Evolutionary conservation across 2,329 filamentous ascomycete genomes (phyloP).

Genomic region (Davidsoniella neocaledoniae): DNA sequence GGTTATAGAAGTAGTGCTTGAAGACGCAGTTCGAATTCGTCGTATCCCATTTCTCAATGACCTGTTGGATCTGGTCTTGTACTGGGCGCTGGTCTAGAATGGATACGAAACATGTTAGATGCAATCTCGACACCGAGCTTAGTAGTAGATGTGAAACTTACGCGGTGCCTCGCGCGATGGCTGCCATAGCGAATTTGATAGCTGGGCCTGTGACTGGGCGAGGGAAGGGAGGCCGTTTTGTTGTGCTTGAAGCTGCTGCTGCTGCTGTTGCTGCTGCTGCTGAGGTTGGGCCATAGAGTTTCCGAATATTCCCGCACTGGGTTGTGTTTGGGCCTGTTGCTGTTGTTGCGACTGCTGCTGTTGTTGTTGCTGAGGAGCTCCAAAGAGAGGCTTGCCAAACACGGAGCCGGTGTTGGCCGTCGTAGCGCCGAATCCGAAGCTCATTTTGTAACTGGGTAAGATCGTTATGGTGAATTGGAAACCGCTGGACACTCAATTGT

Average conservation of each 20-base stretch:
- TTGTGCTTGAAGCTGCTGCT: constrained; percentile 27
- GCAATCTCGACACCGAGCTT: not conserved
- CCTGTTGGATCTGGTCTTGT: constrained; percentile 53
- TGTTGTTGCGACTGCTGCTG: constrained; percentile 21
- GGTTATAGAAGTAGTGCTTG: constrained; percentile 78
- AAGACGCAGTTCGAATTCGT: constrained; percentile 52
- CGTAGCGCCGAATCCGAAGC: constrained; percentile 3
- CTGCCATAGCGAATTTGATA: constrained; percentile 36
- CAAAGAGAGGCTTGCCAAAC: constrained; percentile 15
- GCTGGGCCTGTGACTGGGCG: constrained; percentile 29
- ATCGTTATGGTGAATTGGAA: not conserved
- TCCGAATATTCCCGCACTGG: constrained; percentile 12
- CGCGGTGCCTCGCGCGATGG: constrained; percentile 33
- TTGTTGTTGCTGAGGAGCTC: constrained; percentile 17
- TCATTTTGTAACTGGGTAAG: constrained; percentile 6
- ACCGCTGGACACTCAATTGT: not conserved
- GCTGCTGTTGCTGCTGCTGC: constrained; percentile 22
- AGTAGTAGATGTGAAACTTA: constrained; percentile 18
- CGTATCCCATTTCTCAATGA: constrained; percentile 61
- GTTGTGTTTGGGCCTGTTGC: not conserved
- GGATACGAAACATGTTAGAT: not conserved
- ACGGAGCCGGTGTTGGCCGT: constrained; percentile 11
- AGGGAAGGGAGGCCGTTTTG: constrained; percentile 26
- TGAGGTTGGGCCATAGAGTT: constrained; percentile 3
- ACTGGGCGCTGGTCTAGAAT: constrained; percentile 47